Percentiles rank a stretch among this genome's conserved stretches.
Evolutionary conservation across 768 basidiomycete genomes (phyloP).

Genomic region (Boletus barrowsii): DNA sequence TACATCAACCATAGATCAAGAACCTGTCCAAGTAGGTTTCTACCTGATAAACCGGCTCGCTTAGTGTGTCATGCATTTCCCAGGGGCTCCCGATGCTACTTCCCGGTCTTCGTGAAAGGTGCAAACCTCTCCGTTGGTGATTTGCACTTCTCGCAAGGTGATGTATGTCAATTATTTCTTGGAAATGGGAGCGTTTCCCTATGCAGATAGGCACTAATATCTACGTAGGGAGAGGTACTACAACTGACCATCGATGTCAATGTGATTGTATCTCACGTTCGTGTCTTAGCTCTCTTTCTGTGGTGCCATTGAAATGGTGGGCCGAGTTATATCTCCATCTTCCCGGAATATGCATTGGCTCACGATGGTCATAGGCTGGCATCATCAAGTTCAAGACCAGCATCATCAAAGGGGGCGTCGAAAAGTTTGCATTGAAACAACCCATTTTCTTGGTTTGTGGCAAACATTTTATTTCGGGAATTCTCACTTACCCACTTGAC

Average conservation of each 20-base stretch:
- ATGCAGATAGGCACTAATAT: slow-evolving; percentile 8
- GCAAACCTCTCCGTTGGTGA: slow-evolving; percentile 79
- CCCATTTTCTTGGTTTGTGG: slow-evolving; percentile 66
- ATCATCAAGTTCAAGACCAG: slow-evolving; percentile 69
- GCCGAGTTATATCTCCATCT: neutral
- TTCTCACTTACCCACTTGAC: neutral
- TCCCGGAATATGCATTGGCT: neutral
- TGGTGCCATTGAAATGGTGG: slow-evolving; percentile 74
- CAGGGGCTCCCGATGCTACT: slow-evolving; percentile 68
- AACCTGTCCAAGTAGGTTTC: slow-evolving; percentile 55
- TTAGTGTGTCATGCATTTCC: neutral
- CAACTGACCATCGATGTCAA: neutral
- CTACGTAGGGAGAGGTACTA: slow-evolving; percentile 52
- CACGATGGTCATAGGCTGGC: slow-evolving; percentile 45
- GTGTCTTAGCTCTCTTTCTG: slow-evolving; percentile 60
- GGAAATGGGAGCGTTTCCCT: neutral
- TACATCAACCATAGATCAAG: slow-evolving; percentile 53
- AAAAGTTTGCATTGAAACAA: slow-evolving; percentile 70
- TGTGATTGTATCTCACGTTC: neutral
- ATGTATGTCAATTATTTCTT: slow-evolving; percentile 37
- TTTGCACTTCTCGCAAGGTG: slow-evolving; percentile 77
- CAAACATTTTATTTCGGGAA: too few species aligned
- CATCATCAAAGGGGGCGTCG: slow-evolving; percentile 70
- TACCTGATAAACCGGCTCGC: neutral
- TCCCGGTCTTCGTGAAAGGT: slow-evolving; percentile 74